Percentiles rank a stretch among this genome's conserved stretches.
Conservation (phyloP, 1,139 yeast species). For the Yamadazyma taylorii region DNA sequence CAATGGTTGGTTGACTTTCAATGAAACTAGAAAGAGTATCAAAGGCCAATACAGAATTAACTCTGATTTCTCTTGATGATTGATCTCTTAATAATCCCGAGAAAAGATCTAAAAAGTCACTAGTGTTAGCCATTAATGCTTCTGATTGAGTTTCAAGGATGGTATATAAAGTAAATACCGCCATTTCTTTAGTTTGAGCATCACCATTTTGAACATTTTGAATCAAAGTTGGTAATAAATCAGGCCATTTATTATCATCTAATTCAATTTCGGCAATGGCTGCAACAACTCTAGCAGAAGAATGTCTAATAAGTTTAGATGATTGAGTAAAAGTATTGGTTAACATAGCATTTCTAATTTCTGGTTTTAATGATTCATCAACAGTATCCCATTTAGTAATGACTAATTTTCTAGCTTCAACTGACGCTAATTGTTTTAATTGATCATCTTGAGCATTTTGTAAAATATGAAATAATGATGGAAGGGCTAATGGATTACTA, state of each 20-base stretch:
- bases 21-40: constrained; percentile 73
- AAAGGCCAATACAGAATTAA: constrained; percentile 80
- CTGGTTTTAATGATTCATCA: constrained; percentile 53
- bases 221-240: constrained; percentile 70
- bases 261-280: constrained; percentile 81
- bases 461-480: constrained; percentile 79
- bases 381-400: constrained; percentile 66
- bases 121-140: constrained; percentile 60
- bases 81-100: constrained; percentile 65
- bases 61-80: constrained; percentile 70
- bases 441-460: constrained; percentile 64
- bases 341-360: constrained; percentile 68
- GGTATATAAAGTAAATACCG: constrained; percentile 76
- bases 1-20: constrained; percentile 51
- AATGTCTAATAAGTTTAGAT: constrained; percentile 76
- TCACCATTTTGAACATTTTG: constrained; percentile 64
- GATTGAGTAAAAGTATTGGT: constrained; percentile 59
- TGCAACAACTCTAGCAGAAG: constrained; percentile 85
- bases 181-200: constrained; percentile 74
- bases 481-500: constrained; percentile 68
- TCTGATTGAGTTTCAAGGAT: constrained; percentile 74
- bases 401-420: constrained; percentile 87
- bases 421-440: constrained; percentile 85
- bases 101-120: constrained; percentile 70
- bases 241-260: constrained; percentile 68